Evolutionary conservation across 108 stramenopile species (phyloP).

Genomic region (Pseudonitzschia multiseries): DNA sequence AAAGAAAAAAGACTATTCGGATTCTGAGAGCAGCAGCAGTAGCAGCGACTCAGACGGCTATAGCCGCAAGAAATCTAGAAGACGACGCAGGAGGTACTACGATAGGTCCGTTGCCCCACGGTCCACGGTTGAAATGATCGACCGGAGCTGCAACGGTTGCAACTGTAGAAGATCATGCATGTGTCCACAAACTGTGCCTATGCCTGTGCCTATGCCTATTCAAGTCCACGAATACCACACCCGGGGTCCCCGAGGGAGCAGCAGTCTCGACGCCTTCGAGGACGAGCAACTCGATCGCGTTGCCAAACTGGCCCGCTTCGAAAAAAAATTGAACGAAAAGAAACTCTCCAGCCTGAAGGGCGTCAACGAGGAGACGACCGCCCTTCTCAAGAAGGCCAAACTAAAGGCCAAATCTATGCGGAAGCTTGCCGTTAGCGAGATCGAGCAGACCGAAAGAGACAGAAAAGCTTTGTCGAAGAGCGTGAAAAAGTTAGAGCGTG

Average conservation of each 20-base stretch:
- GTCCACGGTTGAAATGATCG: constrained; percentile 3
- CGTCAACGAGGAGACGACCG: not conserved
- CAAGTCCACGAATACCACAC: not conserved
- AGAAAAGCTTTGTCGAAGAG: not conserved
- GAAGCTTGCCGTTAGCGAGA: not conserved
- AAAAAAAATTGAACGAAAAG: not conserved
- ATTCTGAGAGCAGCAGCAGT: not conserved
- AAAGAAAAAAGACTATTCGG: not conserved
- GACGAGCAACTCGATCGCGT: not conserved
- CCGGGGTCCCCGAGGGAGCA: not conserved
- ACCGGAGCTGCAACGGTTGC: not conserved
- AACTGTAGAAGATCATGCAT: not conserved
- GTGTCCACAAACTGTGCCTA: not conserved
- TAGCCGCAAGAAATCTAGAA: not conserved
- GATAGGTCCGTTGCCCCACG: not conserved
- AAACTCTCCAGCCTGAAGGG: not conserved
- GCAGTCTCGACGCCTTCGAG: not conserved
- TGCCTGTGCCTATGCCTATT: no score
- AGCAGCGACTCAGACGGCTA: not conserved
- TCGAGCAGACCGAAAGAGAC: not conserved
- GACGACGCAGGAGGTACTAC: not conserved
- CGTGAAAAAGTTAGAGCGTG: not conserved
- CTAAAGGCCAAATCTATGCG: not conserved
- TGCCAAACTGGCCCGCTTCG: not conserved
- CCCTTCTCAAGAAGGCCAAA: not conserved